Conservation (phyloP, 2,329 filamentous ascomycete genomes). For the Stachybotrys echinatus region DNA sequence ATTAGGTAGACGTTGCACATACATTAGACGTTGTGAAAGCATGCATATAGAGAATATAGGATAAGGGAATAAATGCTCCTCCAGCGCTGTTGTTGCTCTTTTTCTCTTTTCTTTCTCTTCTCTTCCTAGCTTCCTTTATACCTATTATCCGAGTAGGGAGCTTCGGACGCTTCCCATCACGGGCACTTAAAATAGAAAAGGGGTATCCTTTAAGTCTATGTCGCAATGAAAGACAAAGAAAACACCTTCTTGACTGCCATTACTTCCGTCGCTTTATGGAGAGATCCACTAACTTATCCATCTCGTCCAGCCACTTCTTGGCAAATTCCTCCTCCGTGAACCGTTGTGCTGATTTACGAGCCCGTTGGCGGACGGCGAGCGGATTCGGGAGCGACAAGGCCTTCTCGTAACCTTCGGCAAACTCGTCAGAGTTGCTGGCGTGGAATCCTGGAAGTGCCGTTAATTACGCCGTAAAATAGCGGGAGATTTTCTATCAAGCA, state of each 20-base stretch:
- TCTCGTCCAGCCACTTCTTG: slow-evolving; percentile 68
- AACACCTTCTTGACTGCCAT: neutral
- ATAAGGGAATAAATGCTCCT: too few relatives aligned
- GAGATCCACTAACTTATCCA: slow-evolving; percentile 63
- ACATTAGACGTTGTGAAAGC: too few relatives aligned
- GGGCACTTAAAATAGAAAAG: too few relatives aligned
- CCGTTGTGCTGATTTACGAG: slow-evolving; percentile 70
- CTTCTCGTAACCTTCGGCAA: slow-evolving; percentile 73
- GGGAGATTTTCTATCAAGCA: too few relatives aligned
- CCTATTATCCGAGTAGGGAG: too few relatives aligned
- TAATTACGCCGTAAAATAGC: too few relatives aligned
- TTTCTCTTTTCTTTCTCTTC: too few relatives aligned
- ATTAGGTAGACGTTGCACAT: slow-evolving; percentile 1
- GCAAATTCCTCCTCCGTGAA: slow-evolving; percentile 89
- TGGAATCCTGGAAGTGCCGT: slow-evolving; percentile 62
- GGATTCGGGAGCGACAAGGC: slow-evolving; percentile 70
- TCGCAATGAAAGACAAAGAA: slow-evolving; percentile 10
- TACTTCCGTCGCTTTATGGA: slow-evolving; percentile 13
- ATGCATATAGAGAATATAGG: too few relatives aligned
- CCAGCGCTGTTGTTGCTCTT: too few relatives aligned
- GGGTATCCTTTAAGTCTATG: slow-evolving; percentile 32
- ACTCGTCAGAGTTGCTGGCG: slow-evolving; percentile 72
- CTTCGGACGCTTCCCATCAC: too few relatives aligned
- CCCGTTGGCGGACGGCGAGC: slow-evolving; percentile 68
- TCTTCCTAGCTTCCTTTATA: too few relatives aligned